Evolutionary conservation across 306 rosid genomes (phyloP).

Genomic region (Corylus americana): DNA sequence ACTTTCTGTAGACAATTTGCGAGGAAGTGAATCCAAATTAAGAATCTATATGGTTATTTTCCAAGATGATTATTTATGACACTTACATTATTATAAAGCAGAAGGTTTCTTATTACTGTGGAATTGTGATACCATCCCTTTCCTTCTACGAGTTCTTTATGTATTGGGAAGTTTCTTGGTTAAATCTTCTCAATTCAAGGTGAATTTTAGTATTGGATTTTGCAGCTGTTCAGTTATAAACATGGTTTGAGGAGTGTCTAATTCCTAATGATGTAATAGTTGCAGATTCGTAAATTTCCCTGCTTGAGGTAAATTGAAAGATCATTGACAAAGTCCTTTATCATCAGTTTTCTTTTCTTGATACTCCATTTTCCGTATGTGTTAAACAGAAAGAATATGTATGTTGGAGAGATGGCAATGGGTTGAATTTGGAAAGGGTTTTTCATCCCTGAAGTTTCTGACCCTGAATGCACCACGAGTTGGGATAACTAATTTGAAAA

Average conservation of each 20-base stretch:
- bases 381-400: background rate
- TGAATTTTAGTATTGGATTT: background rate
- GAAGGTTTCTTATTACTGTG: background rate
- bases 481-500: background rate
- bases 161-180: background rate
- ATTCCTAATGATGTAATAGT: background rate
- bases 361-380: background rate
- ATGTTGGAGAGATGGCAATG: background rate
- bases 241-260: background rate
- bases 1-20: constrained; percentile 4
- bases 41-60: constrained; percentile 11
- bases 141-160: background rate
- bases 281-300: background rate
- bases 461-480: background rate
- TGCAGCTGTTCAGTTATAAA: background rate
- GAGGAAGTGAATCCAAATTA: constrained; percentile 9
- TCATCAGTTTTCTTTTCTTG: background rate
- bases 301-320: background rate
- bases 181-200: constrained; percentile 4
- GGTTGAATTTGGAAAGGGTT: background rate
- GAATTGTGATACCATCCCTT: no score
- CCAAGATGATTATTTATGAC: background rate
- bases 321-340: background rate
- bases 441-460: background rate
- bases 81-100: background rate